These are phyloP conservation scores for Lanmaoa pseudosensibilis DNA, from an alignment of 768 basidiomycete genomes.

Conservation along the genomic window DNA sequence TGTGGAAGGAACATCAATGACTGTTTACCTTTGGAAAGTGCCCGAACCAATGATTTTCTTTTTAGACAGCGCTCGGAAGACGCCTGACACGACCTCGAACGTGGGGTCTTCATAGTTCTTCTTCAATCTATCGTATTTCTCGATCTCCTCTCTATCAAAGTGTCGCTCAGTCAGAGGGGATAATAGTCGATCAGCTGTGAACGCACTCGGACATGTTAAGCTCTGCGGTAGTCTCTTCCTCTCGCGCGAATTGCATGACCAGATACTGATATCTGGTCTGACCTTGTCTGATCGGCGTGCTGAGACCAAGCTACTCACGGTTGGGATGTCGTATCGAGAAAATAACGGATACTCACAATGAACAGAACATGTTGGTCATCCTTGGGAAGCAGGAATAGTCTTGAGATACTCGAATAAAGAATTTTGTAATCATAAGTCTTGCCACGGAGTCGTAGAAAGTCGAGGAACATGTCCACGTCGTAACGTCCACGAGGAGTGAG, in stretches of 20 bases:
- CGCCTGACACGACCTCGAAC: conserved; percentile 90
- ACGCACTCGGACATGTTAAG: conserved; percentile 89
- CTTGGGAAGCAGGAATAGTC: conserved; percentile 91
- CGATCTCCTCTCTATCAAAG: conserved; percentile 64
- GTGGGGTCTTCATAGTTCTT: conserved; percentile 95
- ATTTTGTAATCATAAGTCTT: conserved; percentile 99
- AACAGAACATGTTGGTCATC: conserved; percentile 96
- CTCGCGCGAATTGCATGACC: conserved; percentile 96
- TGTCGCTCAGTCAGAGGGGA: not conserved
- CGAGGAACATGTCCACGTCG: conserved; percentile 97
- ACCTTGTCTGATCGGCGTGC: conserved; percentile 93
- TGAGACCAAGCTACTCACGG: conserved; percentile 74
- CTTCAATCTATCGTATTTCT: conserved; percentile 80
- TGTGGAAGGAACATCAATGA: too few relatives aligned
- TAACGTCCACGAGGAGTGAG: conserved; percentile 95
- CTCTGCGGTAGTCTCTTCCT: conserved; percentile 96
- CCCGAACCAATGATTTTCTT: conserved; percentile 92
- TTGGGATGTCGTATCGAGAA: conserved; percentile 3
- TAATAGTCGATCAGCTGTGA: not conserved
- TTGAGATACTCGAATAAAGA: conserved; percentile 81
- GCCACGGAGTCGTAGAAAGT: conserved; percentile 92
- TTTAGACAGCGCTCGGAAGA: conserved; percentile 87
- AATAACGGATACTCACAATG: conserved; percentile 60
- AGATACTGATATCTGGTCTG: conserved; percentile 97
- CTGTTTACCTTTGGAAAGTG: conserved; percentile 74